Evolutionary conservation across 192 early-diverging fungal species (phyloP).

Genomic region (Coemansia sp.): DNA sequence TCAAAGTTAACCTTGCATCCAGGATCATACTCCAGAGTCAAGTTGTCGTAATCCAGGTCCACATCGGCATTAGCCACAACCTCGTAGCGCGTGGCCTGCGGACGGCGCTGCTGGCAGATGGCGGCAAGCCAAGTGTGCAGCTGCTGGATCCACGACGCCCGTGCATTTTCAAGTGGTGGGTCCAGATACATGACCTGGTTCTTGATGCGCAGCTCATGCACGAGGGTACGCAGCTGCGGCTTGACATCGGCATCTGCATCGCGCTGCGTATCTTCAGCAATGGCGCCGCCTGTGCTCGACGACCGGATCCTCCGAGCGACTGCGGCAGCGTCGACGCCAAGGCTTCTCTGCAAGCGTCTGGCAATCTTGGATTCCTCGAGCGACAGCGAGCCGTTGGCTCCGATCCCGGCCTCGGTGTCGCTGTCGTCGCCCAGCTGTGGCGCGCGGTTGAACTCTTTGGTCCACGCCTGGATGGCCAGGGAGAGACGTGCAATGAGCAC

Average conservation of each 20-base stretch:
- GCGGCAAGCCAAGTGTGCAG: conserved; percentile 92
- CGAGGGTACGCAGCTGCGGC: conserved; percentile 64
- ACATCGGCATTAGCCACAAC: conserved; percentile 61
- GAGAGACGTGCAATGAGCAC: conserved; percentile 72
- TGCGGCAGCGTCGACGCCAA: conserved; percentile 17
- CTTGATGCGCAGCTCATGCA: conserved; percentile 85
- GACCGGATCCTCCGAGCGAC: neutral
- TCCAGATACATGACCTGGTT: conserved; percentile 97
- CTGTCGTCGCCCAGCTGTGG: conserved; percentile 49
- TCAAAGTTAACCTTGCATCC: conserved; percentile 20
- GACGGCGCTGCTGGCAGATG: conserved; percentile 78
- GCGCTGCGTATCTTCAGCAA: conserved; percentile 4
- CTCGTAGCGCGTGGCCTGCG: conserved; percentile 91
- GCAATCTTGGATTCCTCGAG: conserved; percentile 33
- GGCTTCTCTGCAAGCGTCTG: conserved; percentile 28
- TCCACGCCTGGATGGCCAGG: conserved; percentile 74
- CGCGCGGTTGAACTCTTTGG: conserved; percentile 58
- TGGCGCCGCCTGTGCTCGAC: neutral
- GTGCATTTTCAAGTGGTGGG: conserved; percentile 93
- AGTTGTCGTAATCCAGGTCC: conserved; percentile 58
- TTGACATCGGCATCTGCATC: conserved; percentile 49
- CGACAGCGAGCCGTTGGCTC: conserved; percentile 1
- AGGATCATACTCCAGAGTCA: conserved; percentile 53
- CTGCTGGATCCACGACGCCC: conserved; percentile 81
- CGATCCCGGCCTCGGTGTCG: conserved; percentile 27